Conservation (phyloP, 2,329 filamentous ascomycete genomes). For the Diaporthe sp. region DNA sequence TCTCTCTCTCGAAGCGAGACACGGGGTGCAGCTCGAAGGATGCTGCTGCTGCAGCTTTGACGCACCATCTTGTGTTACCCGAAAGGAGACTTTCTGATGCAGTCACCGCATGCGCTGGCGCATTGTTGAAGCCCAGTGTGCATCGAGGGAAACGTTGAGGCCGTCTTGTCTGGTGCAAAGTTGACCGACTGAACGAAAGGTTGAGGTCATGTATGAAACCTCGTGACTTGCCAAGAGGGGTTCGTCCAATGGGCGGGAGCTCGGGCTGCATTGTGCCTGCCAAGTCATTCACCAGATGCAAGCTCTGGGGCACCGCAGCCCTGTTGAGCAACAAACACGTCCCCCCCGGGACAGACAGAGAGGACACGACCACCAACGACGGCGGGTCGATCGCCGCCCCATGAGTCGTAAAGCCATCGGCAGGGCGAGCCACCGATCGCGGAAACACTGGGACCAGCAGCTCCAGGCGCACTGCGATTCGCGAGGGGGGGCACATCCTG, state of each 20-base stretch:
- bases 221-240: constrained; percentile 26
- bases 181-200: not conserved
- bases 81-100: not conserved
- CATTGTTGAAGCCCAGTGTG: not conserved
- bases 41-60: constrained; percentile 19
- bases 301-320: constrained; percentile 17
- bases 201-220: constrained; percentile 21
- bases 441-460: not conserved
- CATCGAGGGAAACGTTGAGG: not conserved
- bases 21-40: constrained; percentile 19
- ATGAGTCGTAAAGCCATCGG: constrained; percentile 19
- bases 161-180: not conserved
- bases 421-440: constrained; percentile 12
- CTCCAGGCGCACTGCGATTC: not conserved
- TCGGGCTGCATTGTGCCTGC: constrained; percentile 6
- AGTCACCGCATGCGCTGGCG: not conserved
- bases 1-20: not conserved
- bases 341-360: not conserved
- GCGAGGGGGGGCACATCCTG: constrained; percentile 6
- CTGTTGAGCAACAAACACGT: constrained; percentile 18
- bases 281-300: constrained; percentile 28
- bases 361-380: constrained; percentile 12
- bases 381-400: constrained; percentile 12
- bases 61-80: not conserved
- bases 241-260: constrained; percentile 14